A percentile compares a stretch with the other conserved stretches of the same genome.
Evolutionary conservation across 2,329 filamentous ascomycete species (phyloP).

Genomic region (Diplodia scrobiculata): DNA sequence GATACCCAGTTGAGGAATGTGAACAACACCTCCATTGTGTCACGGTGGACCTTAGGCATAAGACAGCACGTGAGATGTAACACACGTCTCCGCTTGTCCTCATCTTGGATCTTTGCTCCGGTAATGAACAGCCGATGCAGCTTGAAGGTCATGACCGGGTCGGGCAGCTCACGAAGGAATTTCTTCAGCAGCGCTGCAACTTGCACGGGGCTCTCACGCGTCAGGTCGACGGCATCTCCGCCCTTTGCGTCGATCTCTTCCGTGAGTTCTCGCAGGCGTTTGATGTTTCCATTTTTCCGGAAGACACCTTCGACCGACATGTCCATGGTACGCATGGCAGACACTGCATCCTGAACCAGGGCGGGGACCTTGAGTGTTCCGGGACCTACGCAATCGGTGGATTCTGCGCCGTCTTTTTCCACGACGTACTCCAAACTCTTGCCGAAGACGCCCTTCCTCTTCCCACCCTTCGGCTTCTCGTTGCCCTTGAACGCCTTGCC

Average conservation of each 20-base stretch:
- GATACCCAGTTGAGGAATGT: slow-evolving; percentile 96
- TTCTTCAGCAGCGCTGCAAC: slow-evolving; percentile 92
- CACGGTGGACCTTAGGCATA: slow-evolving; percentile 86
- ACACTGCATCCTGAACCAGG: slow-evolving; percentile 91
- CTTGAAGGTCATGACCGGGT: slow-evolving; percentile 93
- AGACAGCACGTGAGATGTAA: slow-evolving; percentile 90
- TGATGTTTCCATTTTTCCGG: slow-evolving; percentile 98
- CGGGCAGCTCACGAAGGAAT: slow-evolving; percentile 89
- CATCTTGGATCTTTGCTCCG: slow-evolving; percentile 81
- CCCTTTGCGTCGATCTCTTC: slow-evolving; percentile 85
- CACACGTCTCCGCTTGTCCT: slow-evolving; percentile 78
- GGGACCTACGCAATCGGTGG: slow-evolving; percentile 93
- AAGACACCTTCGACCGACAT: slow-evolving; percentile 98
- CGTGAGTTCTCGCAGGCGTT: slow-evolving; percentile 81
- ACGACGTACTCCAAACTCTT: slow-evolving; percentile 85
- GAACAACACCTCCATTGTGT: slow-evolving; percentile 93
- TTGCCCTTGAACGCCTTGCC: slow-evolving; percentile 74
- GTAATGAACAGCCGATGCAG: slow-evolving; percentile 87
- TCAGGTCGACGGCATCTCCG: slow-evolving; percentile 81
- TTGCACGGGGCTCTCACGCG: slow-evolving; percentile 87
- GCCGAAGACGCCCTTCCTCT: slow-evolving; percentile 94
- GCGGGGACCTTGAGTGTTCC: slow-evolving; percentile 87
- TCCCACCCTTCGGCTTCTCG: slow-evolving; percentile 72
- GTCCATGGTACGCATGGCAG: slow-evolving; percentile 97
- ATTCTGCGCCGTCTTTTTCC: slow-evolving; percentile 92